Percentiles rank a stretch among this genome's conserved stretches.
Evolutionary conservation across 2,329 filamentous ascomycete species (phyloP).

Genomic region (Colletotrichum neosansevieriae): DNA sequence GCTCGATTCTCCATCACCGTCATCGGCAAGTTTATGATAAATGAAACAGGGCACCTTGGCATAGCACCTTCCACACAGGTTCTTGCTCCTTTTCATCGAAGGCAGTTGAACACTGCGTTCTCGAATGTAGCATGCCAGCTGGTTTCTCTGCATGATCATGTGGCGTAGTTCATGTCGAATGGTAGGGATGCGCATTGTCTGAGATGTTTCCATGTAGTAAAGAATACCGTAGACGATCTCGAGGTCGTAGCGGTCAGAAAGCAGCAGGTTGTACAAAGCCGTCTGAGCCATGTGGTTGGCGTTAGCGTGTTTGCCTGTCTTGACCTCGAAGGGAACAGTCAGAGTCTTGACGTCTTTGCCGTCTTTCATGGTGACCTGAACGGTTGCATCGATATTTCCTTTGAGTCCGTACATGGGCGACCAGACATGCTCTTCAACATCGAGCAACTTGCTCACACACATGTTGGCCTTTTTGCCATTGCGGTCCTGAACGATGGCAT

Average conservation of each 20-base stretch:
- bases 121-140: conserved; percentile 85
- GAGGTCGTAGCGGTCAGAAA: conserved; percentile 95
- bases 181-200: conserved; percentile 86
- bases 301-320: conserved; percentile 89
- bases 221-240: conserved; percentile 90
- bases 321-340: conserved; percentile 94
- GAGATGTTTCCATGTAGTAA: conserved; percentile 94
- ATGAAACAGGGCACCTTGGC: conserved; percentile 91
- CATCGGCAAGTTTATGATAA: conserved; percentile 91
- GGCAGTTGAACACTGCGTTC: conserved; percentile 84
- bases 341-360: conserved; percentile 74
- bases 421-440: conserved; percentile 98
- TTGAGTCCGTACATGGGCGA: conserved; percentile 97
- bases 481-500: conserved; percentile 36
- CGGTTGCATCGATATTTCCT: conserved; percentile 96
- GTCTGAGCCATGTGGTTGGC: conserved; percentile 92
- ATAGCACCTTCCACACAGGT: conserved; percentile 88
- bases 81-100: conserved; percentile 84
- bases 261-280: conserved; percentile 89
- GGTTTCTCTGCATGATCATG: conserved; percentile 97
- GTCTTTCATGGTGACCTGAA: conserved; percentile 86
- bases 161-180: conserved; percentile 90
- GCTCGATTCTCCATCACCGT: conserved; percentile 83
- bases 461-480: conserved; percentile 72
- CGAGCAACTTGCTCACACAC: conserved; percentile 92